Evolutionary conservation across 208 protist genomes (phyloP), one percentile per base, ranked within the genome.

Genomic region (Phytomonas sp.): DNA sequence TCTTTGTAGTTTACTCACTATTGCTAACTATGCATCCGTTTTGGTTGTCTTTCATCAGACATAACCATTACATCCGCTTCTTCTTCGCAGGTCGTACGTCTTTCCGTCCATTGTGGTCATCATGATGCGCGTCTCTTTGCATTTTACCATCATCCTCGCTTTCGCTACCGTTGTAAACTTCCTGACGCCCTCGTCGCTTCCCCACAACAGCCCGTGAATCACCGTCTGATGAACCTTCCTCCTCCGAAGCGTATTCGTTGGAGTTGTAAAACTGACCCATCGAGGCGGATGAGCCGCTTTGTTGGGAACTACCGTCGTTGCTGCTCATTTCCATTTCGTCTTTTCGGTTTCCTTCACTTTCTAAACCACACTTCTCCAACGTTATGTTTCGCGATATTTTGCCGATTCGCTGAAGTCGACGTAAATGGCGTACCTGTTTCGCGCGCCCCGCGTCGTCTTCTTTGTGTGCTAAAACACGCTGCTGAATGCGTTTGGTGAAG

Each of bases 381-480:
- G 82, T 79, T 6, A 67, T 75, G 59, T 87, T 90, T 63, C 84
- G 88, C 40, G 86, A 79, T 29, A 92, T 76, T 33, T 83, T 82
- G 37, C 91, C 88, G 31, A 67, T 65, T 45, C 79, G 78, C 65
- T 95, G 87, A 36, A 94, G 72, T 5, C 80, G 73, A 29, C 91
- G 91, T 34, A 94, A 84, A 42, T 86, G 86, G 7, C 91, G 88
- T 45, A 95, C 71, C 60, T 89, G 79, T 70, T 91, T 90, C 6
- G 87, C 84, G 16, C 91, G 81, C 30, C 88, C 87, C 31, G 69
- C 29, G 73, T 95, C 91, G 4, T 75, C 75, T 5, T 49, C 72
- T 29, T 86, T 82, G n/a, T 49, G 74, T 12, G 62, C 63, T 52
- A 78, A 66, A 37, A 95, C 78, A 52, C 84, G 84, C 56, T 69